Evolutionary conservation across 176 grass and related monocot genomes (phyloP), one percentile per base, ranked within the genome.

Genomic region (Triticum aestivum): DNA sequence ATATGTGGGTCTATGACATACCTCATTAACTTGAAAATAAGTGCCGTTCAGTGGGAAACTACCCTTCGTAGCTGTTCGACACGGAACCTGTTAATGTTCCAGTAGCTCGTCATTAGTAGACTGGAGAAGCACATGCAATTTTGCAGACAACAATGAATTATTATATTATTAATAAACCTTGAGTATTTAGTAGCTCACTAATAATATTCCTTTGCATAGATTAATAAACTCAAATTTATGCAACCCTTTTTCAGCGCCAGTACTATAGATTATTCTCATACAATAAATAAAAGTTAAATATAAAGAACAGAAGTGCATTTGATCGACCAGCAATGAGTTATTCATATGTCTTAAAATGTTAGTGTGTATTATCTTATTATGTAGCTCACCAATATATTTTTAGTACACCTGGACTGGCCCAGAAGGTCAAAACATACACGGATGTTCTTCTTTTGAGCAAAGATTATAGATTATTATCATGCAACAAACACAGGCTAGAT

Each of bases 1-100:
- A 33, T n/a, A 81, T 33, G 23, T 23, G 18, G 56, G 20, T 59
- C 56, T 21, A 21, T 59, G 42, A 52, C 64, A 61, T 83, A 98
- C 96, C 91, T 98, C 96, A 62, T 98, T 98, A 89, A 98, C 93
- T 89, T 98, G 96, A 86, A 98, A 98, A 81, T 98, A 98, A 63
- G 96, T 98, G 38, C 96, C 96, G 59, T 98, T 98, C 65, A 98
- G 96, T 49, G 96, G 96, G 87, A 98, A 98, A 84, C 93, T 98
- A 47, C 96, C 96, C 51, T 89, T 91, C 90, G 94, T 96, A 84
- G 96, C 96, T 82, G 96, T 98, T 91, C 96, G 88, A 78, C 96
- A 98, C 38, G 96, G 97, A 88, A 99, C 83, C 97, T 99, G 82
- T 82, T 84, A 21, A 86, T 77, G 63, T 85, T 71, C 27, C 61